Conservation (phyloP, 2,329 filamentous ascomycete genomes). For the Aspergillus transmontanensis region DNA sequence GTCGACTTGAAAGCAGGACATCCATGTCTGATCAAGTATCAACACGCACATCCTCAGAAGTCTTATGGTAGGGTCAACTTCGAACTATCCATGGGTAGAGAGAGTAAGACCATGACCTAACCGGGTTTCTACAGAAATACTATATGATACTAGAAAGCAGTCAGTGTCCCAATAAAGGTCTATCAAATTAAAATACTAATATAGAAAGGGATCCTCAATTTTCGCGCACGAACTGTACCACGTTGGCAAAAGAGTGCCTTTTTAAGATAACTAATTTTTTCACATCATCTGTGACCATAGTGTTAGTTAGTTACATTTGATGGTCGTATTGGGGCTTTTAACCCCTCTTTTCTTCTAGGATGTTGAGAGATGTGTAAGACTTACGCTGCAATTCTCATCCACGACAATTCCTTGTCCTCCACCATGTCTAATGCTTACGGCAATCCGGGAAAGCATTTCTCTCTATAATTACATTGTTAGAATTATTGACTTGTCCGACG, state of each 20-base stretch:
- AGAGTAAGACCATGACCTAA: too few relatives aligned
- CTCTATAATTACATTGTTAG: slow-evolving; percentile 36
- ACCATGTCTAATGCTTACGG: slow-evolving; percentile 41
- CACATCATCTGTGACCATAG: slow-evolving; percentile 6
- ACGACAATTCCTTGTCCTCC: slow-evolving; percentile 38
- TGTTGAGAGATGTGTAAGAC: slow-evolving; percentile 16
- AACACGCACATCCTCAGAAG: too few relatives aligned
- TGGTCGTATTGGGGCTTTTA: not conserved
- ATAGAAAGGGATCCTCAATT: not conserved
- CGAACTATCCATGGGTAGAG: too few relatives aligned
- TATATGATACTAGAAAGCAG: not conserved
- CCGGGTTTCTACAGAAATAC: not conserved
- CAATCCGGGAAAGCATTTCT: slow-evolving; percentile 51
- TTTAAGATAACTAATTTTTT: not conserved
- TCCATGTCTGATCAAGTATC: too few relatives aligned
- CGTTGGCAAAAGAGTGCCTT: not conserved
- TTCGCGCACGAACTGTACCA: not conserved
- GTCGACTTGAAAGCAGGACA: too few relatives aligned
- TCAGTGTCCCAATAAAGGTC: not conserved
- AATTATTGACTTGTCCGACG: slow-evolving; percentile 1
- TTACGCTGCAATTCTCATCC: slow-evolving; percentile 50
- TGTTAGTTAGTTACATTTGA: not conserved
- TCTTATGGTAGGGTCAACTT: too few relatives aligned
- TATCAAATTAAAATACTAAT: slow-evolving; percentile 1
- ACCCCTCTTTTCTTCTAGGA: not conserved